Evolutionary conservation across 345 rosid genomes (phyloP).

Genomic region (Excoecaria agallocha): DNA sequence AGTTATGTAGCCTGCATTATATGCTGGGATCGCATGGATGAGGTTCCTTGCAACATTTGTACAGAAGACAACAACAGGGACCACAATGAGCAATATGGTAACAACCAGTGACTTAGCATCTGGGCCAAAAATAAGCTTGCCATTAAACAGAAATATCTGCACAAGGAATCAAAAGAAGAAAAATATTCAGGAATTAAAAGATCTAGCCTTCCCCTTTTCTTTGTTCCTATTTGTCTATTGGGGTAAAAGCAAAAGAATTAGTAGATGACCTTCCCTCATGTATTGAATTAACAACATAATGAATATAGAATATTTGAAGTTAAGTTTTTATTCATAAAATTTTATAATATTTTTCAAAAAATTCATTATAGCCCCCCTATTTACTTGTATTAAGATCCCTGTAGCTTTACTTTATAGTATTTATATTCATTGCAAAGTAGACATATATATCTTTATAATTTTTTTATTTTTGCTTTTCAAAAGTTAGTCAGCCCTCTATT

Average conservation of each 20-base stretch:
- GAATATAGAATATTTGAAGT: no score
- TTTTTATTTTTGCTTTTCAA: no score
- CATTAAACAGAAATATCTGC: constrained; percentile 46
- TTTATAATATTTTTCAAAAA: no score
- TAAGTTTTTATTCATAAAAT: no score
- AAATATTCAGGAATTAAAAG: constrained; percentile 8
- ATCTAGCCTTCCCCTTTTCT: not conserved
- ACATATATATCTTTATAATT: no score
- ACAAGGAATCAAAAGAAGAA: constrained; percentile 10
- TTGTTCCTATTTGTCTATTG: not conserved
- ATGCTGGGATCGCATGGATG: constrained; percentile 26
- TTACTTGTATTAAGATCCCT: no score
- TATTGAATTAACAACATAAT: not conserved
- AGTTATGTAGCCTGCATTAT: constrained; percentile 37
- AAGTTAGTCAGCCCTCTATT: no score
- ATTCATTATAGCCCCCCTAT: no score
- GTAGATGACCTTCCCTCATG: not conserved
- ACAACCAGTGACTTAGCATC: constrained; percentile 45
- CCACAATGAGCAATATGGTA: constrained; percentile 44
- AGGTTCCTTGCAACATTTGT: constrained; percentile 44
- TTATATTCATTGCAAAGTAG: no score
- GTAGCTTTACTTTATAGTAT: no score
- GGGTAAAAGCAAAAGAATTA: not conserved
- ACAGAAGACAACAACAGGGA: constrained; percentile 47
- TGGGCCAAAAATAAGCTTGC: constrained; percentile 53